Conservation (phyloP, 441 rosid species). For the Cnidoscolus chayamansa region DNA sequence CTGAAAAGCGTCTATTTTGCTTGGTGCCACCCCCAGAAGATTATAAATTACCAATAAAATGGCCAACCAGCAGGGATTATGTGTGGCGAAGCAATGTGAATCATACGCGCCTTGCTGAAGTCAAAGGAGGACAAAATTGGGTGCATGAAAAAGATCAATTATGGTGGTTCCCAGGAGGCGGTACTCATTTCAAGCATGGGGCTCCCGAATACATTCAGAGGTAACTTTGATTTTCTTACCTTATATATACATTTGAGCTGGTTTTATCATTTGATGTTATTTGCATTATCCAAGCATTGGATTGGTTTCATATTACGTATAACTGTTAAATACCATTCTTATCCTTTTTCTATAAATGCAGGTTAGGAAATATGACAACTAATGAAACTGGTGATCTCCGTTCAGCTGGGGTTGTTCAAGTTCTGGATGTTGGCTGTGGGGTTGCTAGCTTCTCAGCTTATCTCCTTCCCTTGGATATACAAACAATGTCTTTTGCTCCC, state of each 20-base stretch:
- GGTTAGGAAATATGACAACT: conserved; percentile 84
- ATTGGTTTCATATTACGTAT: not conserved
- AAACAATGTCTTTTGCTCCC: conserved; percentile 95
- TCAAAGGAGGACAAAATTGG: conserved; percentile 97
- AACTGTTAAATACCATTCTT: not conserved
- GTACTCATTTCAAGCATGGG: conserved; percentile 96
- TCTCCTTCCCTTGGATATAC: conserved; percentile 78
- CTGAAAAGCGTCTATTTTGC: conserved; percentile 72
- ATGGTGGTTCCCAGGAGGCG: conserved; percentile 99
- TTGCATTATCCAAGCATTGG: not conserved
- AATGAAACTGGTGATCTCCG: conserved; percentile 71
- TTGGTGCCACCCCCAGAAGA: conserved; percentile 85
- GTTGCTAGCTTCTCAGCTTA: conserved; percentile 97
- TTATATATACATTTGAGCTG: conserved; percentile 6
- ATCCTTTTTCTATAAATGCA: conserved; percentile 22
- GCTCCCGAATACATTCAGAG: conserved; percentile 89
- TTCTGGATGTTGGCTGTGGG: conserved; percentile 95
- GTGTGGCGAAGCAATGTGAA: conserved; percentile 96
- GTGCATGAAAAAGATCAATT: conserved; percentile 67
- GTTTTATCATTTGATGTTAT: conserved; percentile 4
- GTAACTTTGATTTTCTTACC: conserved; percentile 32
- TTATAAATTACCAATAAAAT: conserved; percentile 76
- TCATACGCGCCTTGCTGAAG: conserved; percentile 80
- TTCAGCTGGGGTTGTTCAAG: conserved; percentile 84
- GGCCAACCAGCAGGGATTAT: conserved; percentile 89